Conservation (phyloP, 208 protist species). For the Leishmania mexicana region DNA sequence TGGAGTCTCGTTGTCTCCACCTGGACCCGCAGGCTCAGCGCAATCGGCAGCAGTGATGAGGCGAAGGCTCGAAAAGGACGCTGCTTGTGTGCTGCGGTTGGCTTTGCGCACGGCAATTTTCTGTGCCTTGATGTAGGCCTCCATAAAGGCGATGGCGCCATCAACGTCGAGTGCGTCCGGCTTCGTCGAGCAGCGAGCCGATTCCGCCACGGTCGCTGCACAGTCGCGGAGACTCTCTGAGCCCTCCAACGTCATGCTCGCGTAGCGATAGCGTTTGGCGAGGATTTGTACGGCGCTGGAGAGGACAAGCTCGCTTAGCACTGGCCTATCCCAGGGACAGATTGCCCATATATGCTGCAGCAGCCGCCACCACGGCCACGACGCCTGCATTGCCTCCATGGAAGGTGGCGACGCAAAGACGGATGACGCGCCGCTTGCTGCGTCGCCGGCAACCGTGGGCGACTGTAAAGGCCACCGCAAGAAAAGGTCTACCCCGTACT, state of each 20-base stretch:
- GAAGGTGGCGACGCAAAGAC: constrained; percentile 1
- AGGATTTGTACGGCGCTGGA: constrained; percentile 68
- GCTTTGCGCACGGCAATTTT: background rate
- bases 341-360: constrained; percentile 50
- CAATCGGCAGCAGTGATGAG: constrained; percentile 24
- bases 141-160: constrained; percentile 45
- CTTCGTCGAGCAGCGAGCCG: constrained; percentile 16
- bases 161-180: constrained; percentile 40
- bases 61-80: background rate
- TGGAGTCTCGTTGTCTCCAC: background rate
- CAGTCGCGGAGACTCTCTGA: constrained; percentile 27
- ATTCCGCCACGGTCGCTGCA: background rate
- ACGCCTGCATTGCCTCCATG: constrained; percentile 4
- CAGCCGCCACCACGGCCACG: constrained; percentile 49
- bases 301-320: constrained; percentile 59
- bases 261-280: constrained; percentile 48
- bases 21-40: background rate
- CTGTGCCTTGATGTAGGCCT: constrained; percentile 37
- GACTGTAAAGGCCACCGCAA: constrained; percentile 45
- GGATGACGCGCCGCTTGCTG: background rate
- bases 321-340: constrained; percentile 35
- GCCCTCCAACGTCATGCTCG: constrained; percentile 24
- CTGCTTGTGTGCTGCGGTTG: background rate
- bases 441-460: background rate
- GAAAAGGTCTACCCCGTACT: constrained; percentile 71